Conservation (phyloP, 306 rosid genomes). For the Quercus dentata region DNA sequence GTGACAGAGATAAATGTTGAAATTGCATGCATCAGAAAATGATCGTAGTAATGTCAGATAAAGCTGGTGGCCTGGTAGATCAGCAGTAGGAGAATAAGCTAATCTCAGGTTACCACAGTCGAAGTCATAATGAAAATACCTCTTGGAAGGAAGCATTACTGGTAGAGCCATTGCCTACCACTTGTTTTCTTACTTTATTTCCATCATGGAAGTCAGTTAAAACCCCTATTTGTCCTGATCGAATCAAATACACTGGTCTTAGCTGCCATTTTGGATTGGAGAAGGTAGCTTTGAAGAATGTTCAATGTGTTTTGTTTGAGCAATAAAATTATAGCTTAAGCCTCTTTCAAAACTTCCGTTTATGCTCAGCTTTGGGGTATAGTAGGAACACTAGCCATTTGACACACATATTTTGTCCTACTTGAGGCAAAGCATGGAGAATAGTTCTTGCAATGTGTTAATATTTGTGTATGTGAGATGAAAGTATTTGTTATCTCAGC, state of each 20-base stretch:
- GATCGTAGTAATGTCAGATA: background rate
- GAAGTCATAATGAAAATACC: background rate
- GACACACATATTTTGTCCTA: background rate
- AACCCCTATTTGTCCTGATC: background rate
- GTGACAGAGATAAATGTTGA: background rate
- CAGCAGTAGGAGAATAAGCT: background rate
- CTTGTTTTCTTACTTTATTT: background rate
- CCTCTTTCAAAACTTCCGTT: background rate
- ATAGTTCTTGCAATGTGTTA: background rate
- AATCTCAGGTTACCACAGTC: background rate
- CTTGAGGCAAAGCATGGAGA: background rate
- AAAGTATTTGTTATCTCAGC: background rate
- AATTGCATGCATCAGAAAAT: background rate
- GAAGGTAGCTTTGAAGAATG: background rate
- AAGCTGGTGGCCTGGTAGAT: background rate
- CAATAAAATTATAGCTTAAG: background rate
- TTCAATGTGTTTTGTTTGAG: background rate
- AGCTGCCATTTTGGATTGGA: background rate
- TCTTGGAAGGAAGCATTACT: background rate
- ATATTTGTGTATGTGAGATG: background rate
- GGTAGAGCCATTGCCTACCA: background rate
- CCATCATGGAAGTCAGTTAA: background rate
- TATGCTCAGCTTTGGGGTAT: background rate
- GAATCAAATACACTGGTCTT: background rate
- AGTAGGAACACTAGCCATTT: background rate